phyloP scores from a whole-genome alignment of 345 rosid genomes.

The Brassica rapa region DNA sequence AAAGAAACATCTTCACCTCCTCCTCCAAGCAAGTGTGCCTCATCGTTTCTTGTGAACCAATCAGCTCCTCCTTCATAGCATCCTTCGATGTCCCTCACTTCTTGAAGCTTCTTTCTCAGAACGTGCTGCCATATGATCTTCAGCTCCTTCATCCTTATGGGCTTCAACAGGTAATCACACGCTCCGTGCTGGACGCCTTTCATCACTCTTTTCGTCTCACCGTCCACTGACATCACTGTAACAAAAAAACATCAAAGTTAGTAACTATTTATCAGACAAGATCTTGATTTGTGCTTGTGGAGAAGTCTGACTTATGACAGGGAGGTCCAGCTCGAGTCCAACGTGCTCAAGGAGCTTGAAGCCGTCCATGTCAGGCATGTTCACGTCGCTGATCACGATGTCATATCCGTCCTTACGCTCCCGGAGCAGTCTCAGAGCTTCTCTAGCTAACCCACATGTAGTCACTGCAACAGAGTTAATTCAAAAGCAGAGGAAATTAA shows the following conservation, averaged over 20 bases:
- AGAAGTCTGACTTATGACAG: conserved; percentile 76
- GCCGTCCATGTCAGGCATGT: conserved; percentile 99
- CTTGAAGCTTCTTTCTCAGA: conserved; percentile 75
- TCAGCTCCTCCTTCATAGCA: conserved; percentile 54
- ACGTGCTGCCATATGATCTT: conserved; percentile 99
- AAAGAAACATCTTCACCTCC: conserved; percentile 66
- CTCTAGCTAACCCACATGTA: conserved; percentile 85
- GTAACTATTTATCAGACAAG: background rate
- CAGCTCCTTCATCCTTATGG: conserved; percentile 96
- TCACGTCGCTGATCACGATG: conserved; percentile 91
- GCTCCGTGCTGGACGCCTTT: conserved; percentile 97
- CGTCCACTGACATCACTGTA: conserved; percentile 97
- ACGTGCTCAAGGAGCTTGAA: conserved; percentile 93
- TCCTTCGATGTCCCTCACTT: conserved; percentile 69
- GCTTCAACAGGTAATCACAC: conserved; percentile 94
- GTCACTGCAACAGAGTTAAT: conserved; percentile 54
- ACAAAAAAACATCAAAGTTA: conserved; percentile 7
- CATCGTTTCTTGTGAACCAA: conserved; percentile 56
- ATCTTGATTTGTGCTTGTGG: background rate
- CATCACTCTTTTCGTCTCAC: conserved; percentile 90
- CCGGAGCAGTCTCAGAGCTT: conserved; percentile 73
- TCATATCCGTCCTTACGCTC: conserved; percentile 91
- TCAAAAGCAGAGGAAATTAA: background rate
- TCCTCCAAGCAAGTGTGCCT: conserved; percentile 47
- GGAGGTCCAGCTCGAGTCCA: conserved; percentile 96